Conservation (phyloP, 495 filamentous ascomycete genomes). For the Penicillium dipodomyicola region DNA sequence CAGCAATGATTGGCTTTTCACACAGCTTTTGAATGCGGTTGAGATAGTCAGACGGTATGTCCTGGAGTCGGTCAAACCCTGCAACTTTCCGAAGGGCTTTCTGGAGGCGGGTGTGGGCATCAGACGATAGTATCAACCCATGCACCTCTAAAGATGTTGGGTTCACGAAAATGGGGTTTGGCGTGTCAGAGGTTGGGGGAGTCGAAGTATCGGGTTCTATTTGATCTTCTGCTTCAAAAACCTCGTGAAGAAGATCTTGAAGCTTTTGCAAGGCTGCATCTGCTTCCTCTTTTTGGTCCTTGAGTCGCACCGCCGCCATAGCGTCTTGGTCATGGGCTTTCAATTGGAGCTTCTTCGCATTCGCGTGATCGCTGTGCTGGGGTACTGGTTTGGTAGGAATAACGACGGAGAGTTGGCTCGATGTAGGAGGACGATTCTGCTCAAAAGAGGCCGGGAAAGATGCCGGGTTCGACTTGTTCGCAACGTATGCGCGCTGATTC, state of each 20-base stretch:
- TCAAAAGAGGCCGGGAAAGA: slow-evolving; percentile 21
- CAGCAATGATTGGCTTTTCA: slow-evolving; percentile 67
- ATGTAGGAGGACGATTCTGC: slow-evolving; percentile 11
- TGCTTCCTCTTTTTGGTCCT: slow-evolving; percentile 76
- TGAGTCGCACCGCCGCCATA: slow-evolving; percentile 36
- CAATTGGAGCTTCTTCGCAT: slow-evolving; percentile 34
- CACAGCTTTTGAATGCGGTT: slow-evolving; percentile 73
- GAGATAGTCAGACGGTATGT: slow-evolving; percentile 71
- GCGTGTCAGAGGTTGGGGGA: slow-evolving; percentile 31
- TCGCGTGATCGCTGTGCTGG: slow-evolving; percentile 15
- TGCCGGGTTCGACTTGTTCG: slow-evolving; percentile 23
- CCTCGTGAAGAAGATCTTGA: slow-evolving; percentile 62
- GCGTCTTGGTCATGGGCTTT: slow-evolving; percentile 31
- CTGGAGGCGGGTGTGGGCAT: slow-evolving; percentile 66
- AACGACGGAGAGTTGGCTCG: slow-evolving; percentile 39
- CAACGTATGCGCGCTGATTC: slow-evolving; percentile 24
- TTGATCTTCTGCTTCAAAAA: slow-evolving; percentile 78
- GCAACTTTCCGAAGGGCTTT: slow-evolving; percentile 68
- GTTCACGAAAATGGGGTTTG: slow-evolving; percentile 44
- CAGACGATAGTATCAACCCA: slow-evolving; percentile 59
- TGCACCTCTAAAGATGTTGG: slow-evolving; percentile 48
- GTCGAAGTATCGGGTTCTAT: slow-evolving; percentile 49
- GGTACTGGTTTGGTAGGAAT: slow-evolving; percentile 39
- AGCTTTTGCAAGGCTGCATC: slow-evolving; percentile 67
- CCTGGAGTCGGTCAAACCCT: slow-evolving; percentile 60